Evolutionary conservation across 306 rosid species (phyloP), one percentile per base, ranked within the genome.

Genomic region (Corylus heterophylla): DNA sequence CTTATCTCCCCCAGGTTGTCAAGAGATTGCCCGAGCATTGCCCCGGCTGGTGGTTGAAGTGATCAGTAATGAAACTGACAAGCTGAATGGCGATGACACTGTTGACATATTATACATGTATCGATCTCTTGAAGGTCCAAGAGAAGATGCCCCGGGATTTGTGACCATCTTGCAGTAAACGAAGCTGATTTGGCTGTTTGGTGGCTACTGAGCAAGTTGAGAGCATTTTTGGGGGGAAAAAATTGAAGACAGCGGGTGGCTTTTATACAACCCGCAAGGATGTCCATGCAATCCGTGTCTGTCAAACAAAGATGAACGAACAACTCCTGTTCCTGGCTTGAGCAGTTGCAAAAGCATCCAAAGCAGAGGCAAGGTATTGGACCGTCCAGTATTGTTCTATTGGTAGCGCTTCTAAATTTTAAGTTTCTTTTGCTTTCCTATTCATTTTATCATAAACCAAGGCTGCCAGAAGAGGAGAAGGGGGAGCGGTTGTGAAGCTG

Each of bases 21-120:
- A 35, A 76, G 93, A 85, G 79, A 80, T 93, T 75, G 93, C 98
- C 7, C 87, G 59, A 52, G 83, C 88, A 20, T 80, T 84, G 86
- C 98, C 98, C 44, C 85, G 63, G 31, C 74, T 93, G 50, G 94
- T 91, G 31, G 83, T 93, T 79, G 98, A 93, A 86, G 91, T 86
- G 61, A 89, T 91, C 83, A 78, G 64, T 29, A 75, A 52, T 35
- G 90, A 71, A 0, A 73, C 3, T 67, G 79, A 4, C 1, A 16
- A 39, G 51, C 44, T 39, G 44, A 51, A 47, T 10, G 58, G 4
- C 25, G 85, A 68, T 44, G 83, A 84, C 5, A 10, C 68, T 70
- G 70, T 88, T 64, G 85, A 79, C 68, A 70, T 72, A 47, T 58
- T 88, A 73, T 88, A 88, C 68, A 86, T 88, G 92, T 88, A 88